Conservation (phyloP, 306 rosid genomes). For the Pterocarpus santalinus region DNA sequence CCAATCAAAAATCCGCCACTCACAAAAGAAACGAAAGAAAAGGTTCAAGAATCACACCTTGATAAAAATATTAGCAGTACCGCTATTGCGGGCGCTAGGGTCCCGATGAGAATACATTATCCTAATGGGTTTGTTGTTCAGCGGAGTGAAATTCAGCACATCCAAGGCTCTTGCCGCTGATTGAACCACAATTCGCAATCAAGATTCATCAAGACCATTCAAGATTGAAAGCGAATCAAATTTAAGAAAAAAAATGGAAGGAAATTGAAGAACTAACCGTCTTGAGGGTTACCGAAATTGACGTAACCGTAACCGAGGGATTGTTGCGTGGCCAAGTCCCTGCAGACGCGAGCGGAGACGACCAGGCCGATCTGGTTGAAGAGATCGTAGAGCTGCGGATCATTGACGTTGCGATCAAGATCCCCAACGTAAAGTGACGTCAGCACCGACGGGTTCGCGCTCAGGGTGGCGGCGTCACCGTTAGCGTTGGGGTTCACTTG, state of each 20-base stretch:
- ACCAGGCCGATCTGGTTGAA: constrained; percentile 60
- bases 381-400: constrained; percentile 59
- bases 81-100: constrained; percentile 60
- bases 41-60: constrained; percentile 46
- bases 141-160: constrained; percentile 57
- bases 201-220: background rate
- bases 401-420: constrained; percentile 57
- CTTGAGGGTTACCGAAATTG: constrained; percentile 51
- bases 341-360: constrained; percentile 60
- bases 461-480: constrained; percentile 34
- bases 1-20: background rate
- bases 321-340: constrained; percentile 51
- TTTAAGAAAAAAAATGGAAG: background rate
- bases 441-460: constrained; percentile 40
- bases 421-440: constrained; percentile 65
- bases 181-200: background rate
- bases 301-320: constrained; percentile 74
- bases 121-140: constrained; percentile 59
- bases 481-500: constrained; percentile 50
- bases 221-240: background rate
- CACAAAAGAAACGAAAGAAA: background rate
- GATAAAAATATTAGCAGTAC: constrained; percentile 56
- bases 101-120: constrained; percentile 61
- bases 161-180: constrained; percentile 42
- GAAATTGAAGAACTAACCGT: constrained; percentile 47